These are phyloP conservation scores for Mycena vulgaris DNA, from an alignment of 768 basidiomycete genomes.

Conservation along the genomic window DNA sequence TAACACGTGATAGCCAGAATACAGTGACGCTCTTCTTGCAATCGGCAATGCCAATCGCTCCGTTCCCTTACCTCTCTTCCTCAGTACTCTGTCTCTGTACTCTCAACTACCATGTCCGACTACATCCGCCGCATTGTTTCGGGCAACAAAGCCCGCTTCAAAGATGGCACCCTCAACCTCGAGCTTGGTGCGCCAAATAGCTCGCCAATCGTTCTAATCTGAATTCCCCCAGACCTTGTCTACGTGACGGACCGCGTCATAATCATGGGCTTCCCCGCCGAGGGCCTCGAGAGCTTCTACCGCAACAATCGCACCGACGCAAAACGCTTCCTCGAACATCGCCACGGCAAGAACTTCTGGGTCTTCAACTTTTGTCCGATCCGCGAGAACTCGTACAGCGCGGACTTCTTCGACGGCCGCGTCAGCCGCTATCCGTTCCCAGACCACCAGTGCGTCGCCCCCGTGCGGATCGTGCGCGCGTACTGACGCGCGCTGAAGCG, in stretches of 20 bases:
- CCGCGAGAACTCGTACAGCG: constrained; percentile 84
- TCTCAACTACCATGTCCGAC: constrained; percentile 63
- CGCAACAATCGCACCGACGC: constrained; percentile 85
- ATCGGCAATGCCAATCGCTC: neutral
- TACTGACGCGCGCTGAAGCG: constrained; percentile 54
- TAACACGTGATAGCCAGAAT: too few relatives aligned
- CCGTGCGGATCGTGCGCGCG: neutral
- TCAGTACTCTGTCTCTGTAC: neutral
- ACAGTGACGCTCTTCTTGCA: too few relatives aligned
- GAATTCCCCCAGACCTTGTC: constrained; percentile 62
- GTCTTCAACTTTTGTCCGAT: constrained; percentile 92
- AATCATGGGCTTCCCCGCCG: constrained; percentile 89
- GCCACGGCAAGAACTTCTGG: constrained; percentile 86
- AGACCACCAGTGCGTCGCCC: constrained; percentile 83
- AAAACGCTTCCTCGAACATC: constrained; percentile 78
- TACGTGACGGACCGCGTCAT: constrained; percentile 84
- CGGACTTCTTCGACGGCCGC: constrained; percentile 76
- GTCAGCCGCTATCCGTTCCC: constrained; percentile 92
- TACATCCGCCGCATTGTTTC: constrained; percentile 83
- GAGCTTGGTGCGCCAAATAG: constrained; percentile 44
- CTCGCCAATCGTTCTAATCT: neutral
- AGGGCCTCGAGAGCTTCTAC: constrained; percentile 84
- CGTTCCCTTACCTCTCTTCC: neutral
- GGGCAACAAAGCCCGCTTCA: constrained; percentile 86
- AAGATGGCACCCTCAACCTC: constrained; percentile 74